Evolutionary conservation across 2,329 filamentous ascomycete genomes (phyloP), one percentile per base, ranked within the genome.

Genomic region (Claviceps humidiphila): DNA sequence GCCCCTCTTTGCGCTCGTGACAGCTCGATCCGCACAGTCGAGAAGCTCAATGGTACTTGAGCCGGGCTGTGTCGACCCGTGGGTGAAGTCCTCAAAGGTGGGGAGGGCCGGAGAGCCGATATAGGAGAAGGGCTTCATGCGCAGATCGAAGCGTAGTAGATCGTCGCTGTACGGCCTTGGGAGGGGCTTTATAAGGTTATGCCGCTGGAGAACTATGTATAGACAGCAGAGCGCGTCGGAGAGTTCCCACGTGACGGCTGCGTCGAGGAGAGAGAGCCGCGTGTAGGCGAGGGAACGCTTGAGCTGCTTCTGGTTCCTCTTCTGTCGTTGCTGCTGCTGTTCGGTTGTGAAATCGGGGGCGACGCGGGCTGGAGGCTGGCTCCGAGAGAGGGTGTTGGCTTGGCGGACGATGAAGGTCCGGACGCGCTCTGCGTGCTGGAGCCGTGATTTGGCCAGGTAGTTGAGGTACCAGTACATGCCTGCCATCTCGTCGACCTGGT

Each of bases 391-490:
- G 60, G 34, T 63, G 59, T 20, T 67, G 4, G 68, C 60, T 46
- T 62, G 68, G 14, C 65, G 67, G 42, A 74, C 66, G 6, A 82
- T 74, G 58, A 87, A 88, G 2, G 77, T 74, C 59, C 83, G 80
- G 59, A 93, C 88, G 51, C 86, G 78, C 58, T 89, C 83, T 24
- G 85, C 70, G 60, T 96, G 81, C 62, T 81, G 75, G 46, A 81
- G 69, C 55, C 85, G 74, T 52, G 84, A 80, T 63, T 82, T 78
- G 61, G 85, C 73, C 54, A 94, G 71, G 69, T 87, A 80, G 58
- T 87, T 80, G 56, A 95, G 71, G 65, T 95, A 89, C 82, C 86
- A 93, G 66, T 97, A 97, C 86, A 96, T 95, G 24, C 81, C 82
- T 0, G 82, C 78, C 9, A 93, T 74, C 66, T 98, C 93, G 64